Conservation (phyloP, 129 eudicot genomes). For the Heracleum sosnowskyi region DNA sequence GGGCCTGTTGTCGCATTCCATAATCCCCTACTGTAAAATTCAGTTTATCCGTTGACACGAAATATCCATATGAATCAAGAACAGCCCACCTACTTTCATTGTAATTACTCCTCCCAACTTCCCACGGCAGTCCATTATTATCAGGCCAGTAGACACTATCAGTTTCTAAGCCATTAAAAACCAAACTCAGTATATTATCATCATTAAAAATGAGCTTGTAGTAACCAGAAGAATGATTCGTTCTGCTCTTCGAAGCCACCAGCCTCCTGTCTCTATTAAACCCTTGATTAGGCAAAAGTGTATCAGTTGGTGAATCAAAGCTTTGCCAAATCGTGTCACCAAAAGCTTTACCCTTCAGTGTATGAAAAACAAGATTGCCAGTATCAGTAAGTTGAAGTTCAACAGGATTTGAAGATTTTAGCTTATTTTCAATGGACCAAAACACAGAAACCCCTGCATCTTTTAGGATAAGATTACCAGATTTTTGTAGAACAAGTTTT, state of each 20-base stretch:
- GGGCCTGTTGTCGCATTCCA: slow-evolving; percentile 15
- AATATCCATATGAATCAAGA: slow-evolving; percentile 20
- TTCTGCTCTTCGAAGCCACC: slow-evolving; percentile 32
- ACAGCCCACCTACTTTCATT: slow-evolving; percentile 1
- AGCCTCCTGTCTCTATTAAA: slow-evolving; percentile 22
- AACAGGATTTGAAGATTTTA: slow-evolving; percentile 14
- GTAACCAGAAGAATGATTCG: slow-evolving; percentile 32
- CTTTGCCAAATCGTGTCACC: slow-evolving; percentile 43
- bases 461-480: slow-evolving; percentile 37
- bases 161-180: slow-evolving; percentile 22
- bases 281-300: slow-evolving; percentile 44
- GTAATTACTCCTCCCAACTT: slow-evolving; percentile 5
- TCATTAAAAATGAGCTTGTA: slow-evolving; percentile 31
- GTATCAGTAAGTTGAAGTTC: slow-evolving; percentile 26
- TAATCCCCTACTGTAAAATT: slow-evolving; percentile 21
- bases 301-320: slow-evolving; percentile 50
- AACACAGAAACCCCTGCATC: slow-evolving; percentile 25
- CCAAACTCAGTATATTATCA: slow-evolving; percentile 39
- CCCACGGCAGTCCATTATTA: background rate
- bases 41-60: slow-evolving; percentile 28
- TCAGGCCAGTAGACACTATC: slow-evolving; percentile 18
- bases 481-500: background rate
- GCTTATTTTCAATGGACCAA: slow-evolving; percentile 32
- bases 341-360: background rate
- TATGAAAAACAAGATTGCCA: slow-evolving; percentile 54